Base-by-base conservation (phyloP, 176 grass and related monocot genomes). In the Eleusine indica region DNA sequence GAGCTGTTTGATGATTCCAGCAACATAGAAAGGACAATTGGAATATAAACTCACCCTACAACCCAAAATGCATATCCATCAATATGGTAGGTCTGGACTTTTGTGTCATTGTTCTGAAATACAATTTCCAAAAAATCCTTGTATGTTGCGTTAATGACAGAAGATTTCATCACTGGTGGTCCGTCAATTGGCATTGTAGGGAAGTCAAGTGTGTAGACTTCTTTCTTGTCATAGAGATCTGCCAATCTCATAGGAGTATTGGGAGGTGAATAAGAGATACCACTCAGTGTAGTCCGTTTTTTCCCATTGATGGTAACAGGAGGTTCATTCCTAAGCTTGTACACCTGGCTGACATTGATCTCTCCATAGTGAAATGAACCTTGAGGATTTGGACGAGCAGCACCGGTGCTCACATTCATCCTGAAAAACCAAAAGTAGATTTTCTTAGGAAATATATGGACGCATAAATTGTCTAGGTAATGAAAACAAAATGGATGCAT, bases 331-430 rank as follows among this genome's bases (percentile, higher is more conserved):
- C 86, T 92, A 18, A 98, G 60, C 72, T 93, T 84, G 80, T 98
- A 98, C 32, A 90, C 85, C 72, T 96, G 91, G 83, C 85, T 95
- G 44, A 98, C 96, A 75, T 95, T 94, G 78, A 98, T 98, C 38
- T 83, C 61, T 1, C 93, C 91, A 81, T 98, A 98, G 86, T 91
- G 91, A 73, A 95, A 98, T 16, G 96, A 98, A 69, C 96, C 96
- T 87, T 98, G 96, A 70, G 96, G 96, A 64, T 98, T 98, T 1
- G 96, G 96, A 30, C 96, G 92, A 73, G 96, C 96, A 82, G 96
- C 96, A 57, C 96, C 93, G 28, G 96, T 80, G 73, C 68, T 90
- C 67, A 92, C 85, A 78, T 98, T 98, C 76, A 92, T 96, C 85
- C 96, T 98, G 68, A 17, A 44, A 82, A 80, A 41, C 17, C 4